Evolutionary conservation across 352 stramenopile genomes (phyloP).

Genomic region (Saprolegnia diclina): DNA sequence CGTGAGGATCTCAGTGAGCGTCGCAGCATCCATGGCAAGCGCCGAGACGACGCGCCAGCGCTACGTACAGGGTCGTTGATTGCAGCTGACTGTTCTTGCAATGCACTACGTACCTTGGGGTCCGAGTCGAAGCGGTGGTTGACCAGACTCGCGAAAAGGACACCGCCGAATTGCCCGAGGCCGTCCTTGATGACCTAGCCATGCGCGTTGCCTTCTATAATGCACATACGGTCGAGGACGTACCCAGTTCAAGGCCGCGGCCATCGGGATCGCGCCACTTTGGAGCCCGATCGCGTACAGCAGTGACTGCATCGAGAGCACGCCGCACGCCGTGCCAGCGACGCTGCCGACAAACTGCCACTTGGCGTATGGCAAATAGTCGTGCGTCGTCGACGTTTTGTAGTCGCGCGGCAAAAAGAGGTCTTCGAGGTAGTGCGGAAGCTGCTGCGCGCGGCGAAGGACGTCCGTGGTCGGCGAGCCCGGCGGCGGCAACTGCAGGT

Average conservation of each 20-base stretch:
- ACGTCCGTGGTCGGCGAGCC: background rate
- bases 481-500: background rate
- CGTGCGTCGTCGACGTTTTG: conserved; percentile 64
- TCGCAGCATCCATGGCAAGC: conserved; percentile 86
- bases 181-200: conserved; percentile 91
- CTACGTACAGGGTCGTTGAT: background rate
- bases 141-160: conserved; percentile 89
- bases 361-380: conserved; percentile 85
- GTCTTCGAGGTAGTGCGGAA: conserved; percentile 28
- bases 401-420: conserved; percentile 90
- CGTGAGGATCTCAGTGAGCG: conserved; percentile 89
- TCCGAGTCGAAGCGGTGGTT: conserved; percentile 93
- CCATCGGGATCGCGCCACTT: conserved; percentile 73
- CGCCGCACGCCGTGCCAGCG: conserved; percentile 72
- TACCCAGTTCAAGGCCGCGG: conserved; percentile 93
- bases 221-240: background rate
- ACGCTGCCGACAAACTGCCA: conserved; percentile 82
- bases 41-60: conserved; percentile 89
- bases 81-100: background rate
- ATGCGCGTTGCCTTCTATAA: too few relatives aligned
- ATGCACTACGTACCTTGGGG: conserved; percentile 65
- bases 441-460: background rate
- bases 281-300: conserved; percentile 92
- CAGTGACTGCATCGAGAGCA: conserved; percentile 92
- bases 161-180: conserved; percentile 92